These are phyloP conservation scores for Coemansia sp. DNA, from an alignment of 192 early-diverging fungal genomes.

Conservation along the genomic window DNA sequence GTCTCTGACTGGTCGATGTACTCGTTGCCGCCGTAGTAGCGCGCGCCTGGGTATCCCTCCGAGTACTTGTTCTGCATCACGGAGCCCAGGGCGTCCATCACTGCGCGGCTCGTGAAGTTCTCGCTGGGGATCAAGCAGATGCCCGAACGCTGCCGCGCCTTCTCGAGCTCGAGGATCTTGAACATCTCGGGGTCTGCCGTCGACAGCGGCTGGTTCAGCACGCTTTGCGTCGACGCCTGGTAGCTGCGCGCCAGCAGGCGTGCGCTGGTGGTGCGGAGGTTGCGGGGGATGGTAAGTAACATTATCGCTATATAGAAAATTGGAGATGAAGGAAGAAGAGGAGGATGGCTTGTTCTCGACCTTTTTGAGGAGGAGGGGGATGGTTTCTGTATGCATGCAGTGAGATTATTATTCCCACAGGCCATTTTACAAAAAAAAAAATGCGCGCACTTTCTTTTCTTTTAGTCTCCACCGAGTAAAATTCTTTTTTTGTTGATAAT, in stretches of 20 bases:
- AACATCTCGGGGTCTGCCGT: constrained; percentile 87
- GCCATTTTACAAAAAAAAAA: neutral
- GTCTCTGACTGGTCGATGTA: constrained; percentile 97
- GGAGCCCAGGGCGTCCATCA: constrained; percentile 95
- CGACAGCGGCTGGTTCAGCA: constrained; percentile 74
- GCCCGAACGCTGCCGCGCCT: constrained; percentile 88
- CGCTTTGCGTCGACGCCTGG: constrained; percentile 26
- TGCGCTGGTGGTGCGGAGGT: neutral
- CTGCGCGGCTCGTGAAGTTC: constrained; percentile 97
- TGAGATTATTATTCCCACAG: neutral
- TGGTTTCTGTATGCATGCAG: neutral
- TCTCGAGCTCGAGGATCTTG: constrained; percentile 94
- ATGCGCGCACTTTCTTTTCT: neutral
- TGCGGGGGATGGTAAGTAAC: neutral
- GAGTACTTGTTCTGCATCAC: constrained; percentile 99
- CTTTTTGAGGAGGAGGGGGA: neutral
- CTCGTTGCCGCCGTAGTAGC: constrained; percentile 99
- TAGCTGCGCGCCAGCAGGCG: constrained; percentile 7
- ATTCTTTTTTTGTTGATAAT: neutral
- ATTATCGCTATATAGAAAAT: neutral
- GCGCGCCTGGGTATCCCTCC: constrained; percentile 94
- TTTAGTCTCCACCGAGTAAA: neutral
- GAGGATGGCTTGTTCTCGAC: neutral
- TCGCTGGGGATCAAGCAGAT: constrained; percentile 97
- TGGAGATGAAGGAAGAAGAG: neutral